Evolutionary conservation across 257 asterid species (phyloP), one percentile per base, ranked within the genome.

Genomic region (Rauvolfia tetraphylla): DNA sequence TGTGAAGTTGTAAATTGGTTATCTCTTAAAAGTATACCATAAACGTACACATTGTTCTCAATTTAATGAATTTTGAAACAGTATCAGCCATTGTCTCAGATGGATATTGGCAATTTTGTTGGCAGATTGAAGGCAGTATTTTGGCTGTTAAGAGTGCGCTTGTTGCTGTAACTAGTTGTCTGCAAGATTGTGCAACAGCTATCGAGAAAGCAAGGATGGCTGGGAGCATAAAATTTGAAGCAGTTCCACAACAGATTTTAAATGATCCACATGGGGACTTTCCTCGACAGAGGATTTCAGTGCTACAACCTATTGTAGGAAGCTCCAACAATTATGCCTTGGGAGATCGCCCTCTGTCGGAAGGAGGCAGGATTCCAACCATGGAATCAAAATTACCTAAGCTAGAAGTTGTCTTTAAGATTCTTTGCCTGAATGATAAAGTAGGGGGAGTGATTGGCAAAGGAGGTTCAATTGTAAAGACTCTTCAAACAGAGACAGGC

Each of bases 381-480:
- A 27, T 34, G 77, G 86, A 80, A 76, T 74, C 85, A 75, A 82
- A 49, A 74, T 53, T 68, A 74, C 76, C 85, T 62, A 79, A 68
- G 56, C 85, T 75, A 74, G 91, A 88, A 85, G 88, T 90, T 72
- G 80, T 78, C 76, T 90, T 88, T 71, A 92, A 84, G 82, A 82
- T 92, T 69, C 90, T 92, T 73, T 90, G 95, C 84, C 81, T 81
- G 31, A 86, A 48, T 53, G 92, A 92, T 72, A 81, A 77, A 76
- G 88, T 90, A 36, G 96, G 97, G 46, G 36, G 83, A 44, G 77
- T 92, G 73, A 92, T 92, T 58, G 97, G 97, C 65, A 90, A 80
- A 83, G 96, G 91, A 77, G 97, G 97, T n/a, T 80, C 91, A 44
- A 79, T 84, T 67, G 48, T 92, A 71, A 84, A 71, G 81, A 66